phyloP scores from a whole-genome alignment of 345 rosid species.

The Cardiospermum halicacabum region DNA sequence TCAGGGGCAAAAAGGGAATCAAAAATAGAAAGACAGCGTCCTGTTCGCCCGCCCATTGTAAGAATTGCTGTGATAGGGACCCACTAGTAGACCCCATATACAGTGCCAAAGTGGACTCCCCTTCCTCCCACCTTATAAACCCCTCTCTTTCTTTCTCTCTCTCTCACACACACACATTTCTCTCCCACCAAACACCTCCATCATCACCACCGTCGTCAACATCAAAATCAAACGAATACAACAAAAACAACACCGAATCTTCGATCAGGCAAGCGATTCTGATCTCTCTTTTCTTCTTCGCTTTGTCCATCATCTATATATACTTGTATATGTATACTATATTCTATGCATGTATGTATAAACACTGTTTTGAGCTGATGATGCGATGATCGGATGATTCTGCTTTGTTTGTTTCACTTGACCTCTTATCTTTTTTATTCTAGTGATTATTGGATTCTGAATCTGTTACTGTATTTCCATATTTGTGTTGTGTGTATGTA shows the following conservation, averaged over 20 bases:
- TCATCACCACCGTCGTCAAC: conserved; percentile 8
- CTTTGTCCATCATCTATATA: neutral
- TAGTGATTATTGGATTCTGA: neutral
- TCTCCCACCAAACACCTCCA: conserved; percentile 19
- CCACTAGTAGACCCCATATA: conserved; percentile 10
- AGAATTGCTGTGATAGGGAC: conserved; percentile 25
- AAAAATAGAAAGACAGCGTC: conserved; percentile 11
- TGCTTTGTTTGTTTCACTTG: neutral
- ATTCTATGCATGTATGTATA: neutral
- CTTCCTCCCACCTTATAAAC: conserved; percentile 20
- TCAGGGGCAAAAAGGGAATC: conserved; percentile 9
- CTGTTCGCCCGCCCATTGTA: neutral
- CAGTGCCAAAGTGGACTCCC: conserved; percentile 4
- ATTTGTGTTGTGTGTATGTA: too few species aligned
- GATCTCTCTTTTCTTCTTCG: neutral
- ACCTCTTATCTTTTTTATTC: neutral
- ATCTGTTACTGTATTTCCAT: neutral
- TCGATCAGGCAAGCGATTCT: conserved; percentile 31
- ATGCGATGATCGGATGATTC: neutral
- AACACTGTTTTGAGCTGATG: neutral
- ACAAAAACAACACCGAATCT: conserved; percentile 12
- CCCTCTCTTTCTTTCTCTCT: conserved; percentile 19
- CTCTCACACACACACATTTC: conserved; percentile 2
- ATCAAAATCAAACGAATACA: neutral
- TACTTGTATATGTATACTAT: neutral